Conservation (phyloP, 371 early-diverging fungal species). For the Mortierella sp. region DNA sequence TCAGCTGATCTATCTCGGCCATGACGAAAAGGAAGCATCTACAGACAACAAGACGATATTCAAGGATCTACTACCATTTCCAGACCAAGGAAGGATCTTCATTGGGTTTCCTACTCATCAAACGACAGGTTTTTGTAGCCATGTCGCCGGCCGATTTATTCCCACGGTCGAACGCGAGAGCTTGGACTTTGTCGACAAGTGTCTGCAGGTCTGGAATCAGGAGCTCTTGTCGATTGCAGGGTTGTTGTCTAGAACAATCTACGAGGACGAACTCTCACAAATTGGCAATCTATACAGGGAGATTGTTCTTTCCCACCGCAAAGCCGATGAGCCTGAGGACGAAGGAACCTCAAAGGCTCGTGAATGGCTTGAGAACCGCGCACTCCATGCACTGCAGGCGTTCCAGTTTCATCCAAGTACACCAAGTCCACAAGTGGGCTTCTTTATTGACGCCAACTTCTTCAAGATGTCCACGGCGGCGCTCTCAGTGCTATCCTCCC, state of each 20-base stretch:
- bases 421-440: conserved; percentile 75
- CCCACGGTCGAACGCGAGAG: conserved; percentile 92
- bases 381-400: conserved; percentile 74
- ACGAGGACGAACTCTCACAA: conserved; percentile 64
- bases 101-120: conserved; percentile 94
- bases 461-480: conserved; percentile 62
- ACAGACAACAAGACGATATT: conserved; percentile 68
- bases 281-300: conserved; percentile 66
- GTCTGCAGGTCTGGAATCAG: conserved; percentile 85
- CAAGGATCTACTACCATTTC: conserved; percentile 75
- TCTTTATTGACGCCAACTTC: conserved; percentile 66
- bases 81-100: conserved; percentile 86
- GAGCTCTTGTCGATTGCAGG: conserved; percentile 84
- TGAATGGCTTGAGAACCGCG: conserved; percentile 71
- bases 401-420: conserved; percentile 81
- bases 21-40: conserved; percentile 83
- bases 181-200: conserved; percentile 91
- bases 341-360: conserved; percentile 53
- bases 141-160: conserved; percentile 88
- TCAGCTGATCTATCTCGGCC: conserved; percentile 77
- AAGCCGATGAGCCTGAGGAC: conserved; percentile 35
- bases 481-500: conserved; percentile 70
- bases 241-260: conserved; percentile 78
- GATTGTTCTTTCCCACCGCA: conserved; percentile 54
- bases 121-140: conserved; percentile 88